Base-by-base conservation (phyloP, 192 early-diverging fungal species). In the Backusella tuberculispora region DNA sequence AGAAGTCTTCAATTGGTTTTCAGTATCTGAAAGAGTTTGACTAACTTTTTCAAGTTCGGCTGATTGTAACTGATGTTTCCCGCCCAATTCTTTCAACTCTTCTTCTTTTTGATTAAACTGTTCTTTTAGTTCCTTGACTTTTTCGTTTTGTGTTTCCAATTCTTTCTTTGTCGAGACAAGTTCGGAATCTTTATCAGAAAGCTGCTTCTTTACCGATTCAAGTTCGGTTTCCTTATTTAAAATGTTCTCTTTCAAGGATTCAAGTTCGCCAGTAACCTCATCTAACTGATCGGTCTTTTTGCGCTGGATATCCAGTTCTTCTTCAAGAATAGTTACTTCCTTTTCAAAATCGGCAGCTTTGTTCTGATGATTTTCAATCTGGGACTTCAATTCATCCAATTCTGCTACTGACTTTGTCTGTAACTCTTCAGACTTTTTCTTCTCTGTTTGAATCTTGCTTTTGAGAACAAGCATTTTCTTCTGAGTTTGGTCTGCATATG, bases 61-160 rank as follows among this genome's bases (percentile, higher is more conserved):
- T 21, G 40, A 37, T 9, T 67, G 15, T 34, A 66, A 45, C 7
- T 69, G 38, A 34, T 70, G 21, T 14, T 26, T 63, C 37, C 26
- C 14, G 3, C 12, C 8, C 9, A 64, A 10, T 13, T 76, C 50
- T 37, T 56, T 43, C 3, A 76, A 6, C 29, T 76, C 53, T 17
- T 69, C 43, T 5, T 70, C 50, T 17, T 71, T 71, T 38, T 34
- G 24, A n/a, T n/a, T 71, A 6, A 67, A 8, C n/a, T 67, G 66
- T 19, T 13, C 66, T n/a, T 67, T 67, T 19, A 67, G 12, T 8
- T 67, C 38, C 5, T 42, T 66, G 6, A 19, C n/a, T 19, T 53
- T 53, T 53, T 53, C 17, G 7, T 8, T 53, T 53, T 53, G 48
- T 53, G 48, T 21, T 19, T 53, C 19, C 6, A 53, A 19, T 19